These are phyloP conservation scores for Teunomyces funiuensis DNA, from an alignment of 805 yeast genomes.

Conservation along the genomic window DNA sequence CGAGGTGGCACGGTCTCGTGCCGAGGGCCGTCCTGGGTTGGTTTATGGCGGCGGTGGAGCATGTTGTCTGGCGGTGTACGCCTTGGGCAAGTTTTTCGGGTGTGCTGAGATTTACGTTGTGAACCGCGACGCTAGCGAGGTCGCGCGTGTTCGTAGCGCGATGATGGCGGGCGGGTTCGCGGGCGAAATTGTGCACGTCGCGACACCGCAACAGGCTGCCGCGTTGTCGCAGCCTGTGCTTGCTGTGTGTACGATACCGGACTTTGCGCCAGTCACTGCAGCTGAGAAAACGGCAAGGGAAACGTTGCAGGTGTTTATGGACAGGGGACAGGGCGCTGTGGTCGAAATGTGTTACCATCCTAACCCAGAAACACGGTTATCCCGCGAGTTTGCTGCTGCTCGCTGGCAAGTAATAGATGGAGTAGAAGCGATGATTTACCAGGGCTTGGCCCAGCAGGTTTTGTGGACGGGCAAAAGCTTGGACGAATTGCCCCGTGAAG, in stretches of 20 bases:
- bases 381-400: conserved; percentile 19
- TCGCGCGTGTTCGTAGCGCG: conserved; percentile 17
- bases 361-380: conserved; percentile 23
- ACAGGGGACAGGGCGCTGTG: conserved; percentile 20
- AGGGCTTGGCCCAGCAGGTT: conserved; percentile 13
- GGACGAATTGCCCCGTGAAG: conserved; percentile 24
- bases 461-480: conserved; percentile 31
- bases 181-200: conserved; percentile 26
- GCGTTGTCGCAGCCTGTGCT: background rate
- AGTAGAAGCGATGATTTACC: conserved; percentile 27
- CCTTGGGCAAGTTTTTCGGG: conserved; percentile 24
- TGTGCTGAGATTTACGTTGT: conserved; percentile 28
- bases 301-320: conserved; percentile 27
- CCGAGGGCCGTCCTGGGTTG: conserved; percentile 22
- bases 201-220: conserved; percentile 13
- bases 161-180: conserved; percentile 23
- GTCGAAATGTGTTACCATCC: conserved; percentile 39
- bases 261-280: conserved; percentile 7
- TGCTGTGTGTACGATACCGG: conserved; percentile 1
- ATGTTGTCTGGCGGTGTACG: conserved; percentile 32
- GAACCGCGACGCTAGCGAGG: conserved; percentile 28
- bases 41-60: conserved; percentile 40
- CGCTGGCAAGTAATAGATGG: conserved; percentile 31
- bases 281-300: conserved; percentile 24
- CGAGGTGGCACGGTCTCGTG: conserved; percentile 9